These are phyloP conservation scores for Fusarium nurragi DNA, from an alignment of 2,329 filamentous ascomycete genomes.

Conservation along the genomic window DNA sequence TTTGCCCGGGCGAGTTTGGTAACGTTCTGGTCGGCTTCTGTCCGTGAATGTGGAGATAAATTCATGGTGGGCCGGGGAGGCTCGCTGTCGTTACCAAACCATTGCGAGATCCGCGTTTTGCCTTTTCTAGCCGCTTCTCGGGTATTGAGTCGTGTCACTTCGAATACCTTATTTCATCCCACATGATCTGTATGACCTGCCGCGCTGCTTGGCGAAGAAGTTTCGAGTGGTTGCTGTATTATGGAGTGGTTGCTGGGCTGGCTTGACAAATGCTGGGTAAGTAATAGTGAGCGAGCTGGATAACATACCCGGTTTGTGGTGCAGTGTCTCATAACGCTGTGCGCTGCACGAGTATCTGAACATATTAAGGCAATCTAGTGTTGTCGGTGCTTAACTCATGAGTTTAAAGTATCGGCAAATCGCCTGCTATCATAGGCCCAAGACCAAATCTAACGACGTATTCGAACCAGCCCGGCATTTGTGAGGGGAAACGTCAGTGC, in stretches of 20 bases:
- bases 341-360: neutral
- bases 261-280: neutral
- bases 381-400: neutral
- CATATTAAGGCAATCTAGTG: neutral
- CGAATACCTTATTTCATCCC: slow-evolving; percentile 29
- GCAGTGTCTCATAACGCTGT: neutral
- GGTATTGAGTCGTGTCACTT: slow-evolving; percentile 17
- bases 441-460: neutral
- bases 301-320: neutral
- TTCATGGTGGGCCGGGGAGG: slow-evolving; percentile 17
- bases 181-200: slow-evolving; percentile 40
- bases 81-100: slow-evolving; percentile 32
- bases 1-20: slow-evolving; percentile 13
- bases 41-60: slow-evolving; percentile 18
- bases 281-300: neutral
- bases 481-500: slow-evolving; percentile 18
- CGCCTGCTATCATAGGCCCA: neutral
- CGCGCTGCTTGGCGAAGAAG: slow-evolving; percentile 24
- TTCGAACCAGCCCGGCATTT: slow-evolving; percentile 12
- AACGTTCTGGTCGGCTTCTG: slow-evolving; percentile 29
- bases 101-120: slow-evolving; percentile 39
- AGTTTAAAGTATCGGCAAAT: neutral
- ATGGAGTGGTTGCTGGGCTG: slow-evolving; percentile 16
- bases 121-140: slow-evolving; percentile 41
- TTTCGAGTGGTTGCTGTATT: slow-evolving; percentile 7